A percentile compares a stretch with the other conserved stretches of the same genome.
These are phyloP conservation scores for Colletotrichum sp. DNA, from an alignment of 2,329 filamentous ascomycete genomes.

Conservation along the genomic window DNA sequence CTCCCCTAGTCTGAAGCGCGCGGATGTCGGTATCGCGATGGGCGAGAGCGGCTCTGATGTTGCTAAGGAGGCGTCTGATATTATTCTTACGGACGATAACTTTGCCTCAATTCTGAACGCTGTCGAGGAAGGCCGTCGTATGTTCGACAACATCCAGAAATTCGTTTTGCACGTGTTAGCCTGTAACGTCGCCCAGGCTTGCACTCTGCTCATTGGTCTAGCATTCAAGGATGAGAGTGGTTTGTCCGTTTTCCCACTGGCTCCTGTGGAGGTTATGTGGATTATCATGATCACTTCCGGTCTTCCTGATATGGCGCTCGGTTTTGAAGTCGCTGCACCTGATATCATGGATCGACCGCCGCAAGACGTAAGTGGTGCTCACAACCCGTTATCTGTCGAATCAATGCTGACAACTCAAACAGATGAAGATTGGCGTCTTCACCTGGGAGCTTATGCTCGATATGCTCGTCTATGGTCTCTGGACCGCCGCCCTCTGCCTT, in stretches of 20 bases:
- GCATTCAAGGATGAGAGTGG: conserved; percentile 69
- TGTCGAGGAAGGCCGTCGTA: conserved; percentile 73
- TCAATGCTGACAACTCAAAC: neutral
- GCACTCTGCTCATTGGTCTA: conserved; percentile 71
- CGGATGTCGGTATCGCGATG: conserved; percentile 77
- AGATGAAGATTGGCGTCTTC: conserved; percentile 62
- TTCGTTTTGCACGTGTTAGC: conserved; percentile 72
- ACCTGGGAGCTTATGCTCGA: conserved; percentile 69
- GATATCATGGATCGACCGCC: conserved; percentile 75
- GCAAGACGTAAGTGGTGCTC: conserved; percentile 55
- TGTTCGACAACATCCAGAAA: conserved; percentile 78
- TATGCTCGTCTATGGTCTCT: conserved; percentile 70
- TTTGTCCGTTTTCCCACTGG: conserved; percentile 73
- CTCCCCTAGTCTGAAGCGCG: conserved; percentile 68
- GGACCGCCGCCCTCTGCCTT: conserved; percentile 67
- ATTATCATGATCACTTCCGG: conserved; percentile 81
- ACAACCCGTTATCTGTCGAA: neutral
- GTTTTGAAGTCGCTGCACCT: conserved; percentile 71
- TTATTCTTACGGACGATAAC: conserved; percentile 76
- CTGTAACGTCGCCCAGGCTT: conserved; percentile 73
- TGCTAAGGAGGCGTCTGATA: conserved; percentile 70
- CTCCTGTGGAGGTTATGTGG: conserved; percentile 79
- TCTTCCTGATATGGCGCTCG: conserved; percentile 77
- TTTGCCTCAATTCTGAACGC: conserved; percentile 75
- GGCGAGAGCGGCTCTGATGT: conserved; percentile 72